phyloP scores from a whole-genome alignment of 768 basidiomycete species.

The Rhodotorula toruloides region DNA sequence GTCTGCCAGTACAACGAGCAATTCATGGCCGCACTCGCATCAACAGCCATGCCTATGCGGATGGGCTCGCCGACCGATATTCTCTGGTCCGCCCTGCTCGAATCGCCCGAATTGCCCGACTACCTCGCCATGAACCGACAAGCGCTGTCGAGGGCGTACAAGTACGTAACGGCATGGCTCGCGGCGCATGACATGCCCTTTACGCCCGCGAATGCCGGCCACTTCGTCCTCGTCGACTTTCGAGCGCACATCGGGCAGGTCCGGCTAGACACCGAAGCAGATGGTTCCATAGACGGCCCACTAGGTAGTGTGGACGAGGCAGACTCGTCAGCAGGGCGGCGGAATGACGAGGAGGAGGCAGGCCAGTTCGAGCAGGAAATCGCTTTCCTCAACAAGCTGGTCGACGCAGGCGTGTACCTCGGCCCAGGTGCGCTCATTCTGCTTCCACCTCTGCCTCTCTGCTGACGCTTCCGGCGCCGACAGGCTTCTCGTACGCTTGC shows the following conservation, averaged over 20 bases:
- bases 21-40: slow-evolving; percentile 1
- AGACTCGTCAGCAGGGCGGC: not conserved
- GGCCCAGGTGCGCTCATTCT: slow-evolving; percentile 6
- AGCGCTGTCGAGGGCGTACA: slow-evolving; percentile 8
- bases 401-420: slow-evolving; percentile 18
- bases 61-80: slow-evolving; percentile 28
- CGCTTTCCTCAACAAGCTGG: slow-evolving; percentile 10
- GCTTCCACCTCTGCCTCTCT: not conserved
- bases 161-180: slow-evolving; percentile 12
- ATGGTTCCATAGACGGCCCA: too few relatives aligned
- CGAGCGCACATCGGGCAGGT: not conserved
- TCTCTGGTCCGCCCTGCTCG: slow-evolving; percentile 26
- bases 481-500: slow-evolving; percentile 27
- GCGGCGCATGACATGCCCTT: slow-evolving; percentile 10
- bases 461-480: too few relatives aligned
- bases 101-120: slow-evolving; percentile 9
- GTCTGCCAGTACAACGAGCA: slow-evolving; percentile 17
- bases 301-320: too few relatives aligned
- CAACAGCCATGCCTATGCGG: slow-evolving; percentile 12
- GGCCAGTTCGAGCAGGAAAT: slow-evolving; percentile 5
- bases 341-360: not conserved
- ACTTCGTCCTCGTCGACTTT: slow-evolving; percentile 30
- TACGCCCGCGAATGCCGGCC: slow-evolving; percentile 13
- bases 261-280: too few relatives aligned
- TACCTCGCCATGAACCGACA: slow-evolving; percentile 15